Evolutionary conservation across 768 basidiomycete species (phyloP).

Genomic region (Tremella mesenterica): DNA sequence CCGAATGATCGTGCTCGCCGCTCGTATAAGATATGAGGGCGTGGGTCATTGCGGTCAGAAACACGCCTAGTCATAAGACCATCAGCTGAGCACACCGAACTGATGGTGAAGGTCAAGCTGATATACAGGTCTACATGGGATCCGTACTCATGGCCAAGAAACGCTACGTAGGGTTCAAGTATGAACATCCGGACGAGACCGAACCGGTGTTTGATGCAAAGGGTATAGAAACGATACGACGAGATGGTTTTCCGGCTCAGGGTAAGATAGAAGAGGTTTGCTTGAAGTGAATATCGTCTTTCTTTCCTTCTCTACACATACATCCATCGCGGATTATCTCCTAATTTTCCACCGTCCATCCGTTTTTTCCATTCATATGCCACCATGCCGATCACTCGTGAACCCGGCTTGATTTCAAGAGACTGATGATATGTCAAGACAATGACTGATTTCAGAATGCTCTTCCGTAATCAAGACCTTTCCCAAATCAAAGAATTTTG

Average conservation of each 20-base stretch:
- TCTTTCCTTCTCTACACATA: conserved; percentile 5
- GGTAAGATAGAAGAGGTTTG: conserved; percentile 85
- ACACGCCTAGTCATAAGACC: no score
- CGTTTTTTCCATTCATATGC: no score
- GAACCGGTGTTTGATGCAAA: conserved; percentile 88
- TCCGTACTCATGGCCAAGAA: conserved; percentile 97
- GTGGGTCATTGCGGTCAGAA: no score
- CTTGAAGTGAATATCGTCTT: conserved; percentile 59
- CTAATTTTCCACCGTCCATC: no score
- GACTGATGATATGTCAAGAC: background rate
- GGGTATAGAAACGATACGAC: conserved; percentile 90
- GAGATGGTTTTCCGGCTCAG: conserved; percentile 84
- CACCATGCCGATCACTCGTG: no score
- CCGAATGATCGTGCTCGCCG: no score
- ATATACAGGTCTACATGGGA: conserved; percentile 74
- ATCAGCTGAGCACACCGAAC: background rate
- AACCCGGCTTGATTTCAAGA: background rate
- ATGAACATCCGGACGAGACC: conserved; percentile 68
- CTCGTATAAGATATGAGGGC: no score
- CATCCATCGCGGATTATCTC: no score
- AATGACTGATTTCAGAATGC: conserved; percentile 52
- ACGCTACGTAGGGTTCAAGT: conserved; percentile 95
- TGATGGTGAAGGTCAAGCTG: conserved; percentile 1
- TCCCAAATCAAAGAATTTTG: conserved; percentile 85
- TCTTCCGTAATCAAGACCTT: conserved; percentile 83